A percentile compares a stretch with the other conserved stretches of the same genome.
These are phyloP conservation scores for Phialophora macrospora DNA, from an alignment of 2,329 filamentous ascomycete species.

Conservation along the genomic window DNA sequence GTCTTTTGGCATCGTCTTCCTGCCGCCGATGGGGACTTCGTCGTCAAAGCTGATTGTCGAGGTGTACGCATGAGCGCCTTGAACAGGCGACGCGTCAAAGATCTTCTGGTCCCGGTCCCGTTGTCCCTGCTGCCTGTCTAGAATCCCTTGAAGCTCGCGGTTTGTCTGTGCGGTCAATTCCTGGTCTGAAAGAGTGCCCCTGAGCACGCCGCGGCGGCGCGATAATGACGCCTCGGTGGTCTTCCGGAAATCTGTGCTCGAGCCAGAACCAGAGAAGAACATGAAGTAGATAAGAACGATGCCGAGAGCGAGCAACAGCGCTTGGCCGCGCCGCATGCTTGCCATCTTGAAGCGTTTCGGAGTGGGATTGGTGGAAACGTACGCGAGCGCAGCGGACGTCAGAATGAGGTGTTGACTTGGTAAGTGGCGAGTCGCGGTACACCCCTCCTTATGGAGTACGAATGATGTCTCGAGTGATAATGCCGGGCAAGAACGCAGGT, in stretches of 20 bases:
- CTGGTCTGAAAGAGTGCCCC: slow-evolving; percentile 36
- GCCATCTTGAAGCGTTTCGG: slow-evolving; percentile 17
- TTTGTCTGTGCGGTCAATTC: slow-evolving; percentile 37
- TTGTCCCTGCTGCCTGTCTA: slow-evolving; percentile 29
- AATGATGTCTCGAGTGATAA: not conserved
- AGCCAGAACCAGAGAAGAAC: slow-evolving; percentile 33
- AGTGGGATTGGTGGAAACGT: not conserved
- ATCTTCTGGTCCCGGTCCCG: slow-evolving; percentile 29
- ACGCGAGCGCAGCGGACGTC: not conserved
- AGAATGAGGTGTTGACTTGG: not conserved
- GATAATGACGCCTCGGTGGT: slow-evolving; percentile 38
- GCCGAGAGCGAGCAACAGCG: slow-evolving; percentile 29
- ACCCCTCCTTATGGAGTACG: not conserved
- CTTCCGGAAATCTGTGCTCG: slow-evolving; percentile 33
- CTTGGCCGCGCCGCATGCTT: slow-evolving; percentile 29
- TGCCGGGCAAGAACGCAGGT: not conserved
- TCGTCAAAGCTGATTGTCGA: slow-evolving; percentile 15
- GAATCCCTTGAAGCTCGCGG: slow-evolving; percentile 35
- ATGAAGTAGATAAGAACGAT: slow-evolving; percentile 36
- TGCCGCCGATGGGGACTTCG: slow-evolving; percentile 40
- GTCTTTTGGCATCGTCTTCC: slow-evolving; percentile 45
- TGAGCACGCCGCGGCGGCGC: slow-evolving; percentile 30
- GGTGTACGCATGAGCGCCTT: slow-evolving; percentile 18
- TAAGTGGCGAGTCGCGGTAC: not conserved
- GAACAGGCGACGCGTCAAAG: slow-evolving; percentile 17